phyloP scores from a whole-genome alignment of 257 asterid genomes.

The Perilla frutescens region DNA sequence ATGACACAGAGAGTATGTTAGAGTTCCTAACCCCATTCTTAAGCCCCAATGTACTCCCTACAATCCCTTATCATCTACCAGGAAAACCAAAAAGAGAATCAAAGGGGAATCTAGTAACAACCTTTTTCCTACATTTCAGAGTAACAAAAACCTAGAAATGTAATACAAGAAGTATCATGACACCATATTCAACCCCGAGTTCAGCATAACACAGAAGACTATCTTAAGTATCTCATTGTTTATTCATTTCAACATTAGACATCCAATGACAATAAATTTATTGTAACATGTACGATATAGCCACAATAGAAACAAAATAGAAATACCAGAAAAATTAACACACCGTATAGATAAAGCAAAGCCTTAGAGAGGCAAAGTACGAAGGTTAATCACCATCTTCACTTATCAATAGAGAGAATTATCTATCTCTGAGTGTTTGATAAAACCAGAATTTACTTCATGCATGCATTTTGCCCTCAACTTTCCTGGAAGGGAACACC shows the following conservation, averaged over 20 bases:
- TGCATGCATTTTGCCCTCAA: background rate
- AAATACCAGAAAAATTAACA: background rate
- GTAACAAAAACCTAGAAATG: constrained; percentile 18
- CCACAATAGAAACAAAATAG: background rate
- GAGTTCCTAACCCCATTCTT: background rate
- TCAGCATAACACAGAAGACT: background rate
- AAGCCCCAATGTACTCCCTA: background rate
- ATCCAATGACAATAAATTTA: background rate
- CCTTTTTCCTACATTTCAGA: constrained; percentile 43
- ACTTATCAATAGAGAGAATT: background rate
- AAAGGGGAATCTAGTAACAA: background rate
- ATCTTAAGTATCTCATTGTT: background rate
- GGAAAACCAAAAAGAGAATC: background rate
- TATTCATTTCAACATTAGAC: background rate
- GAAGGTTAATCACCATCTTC: constrained; percentile 3
- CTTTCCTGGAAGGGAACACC: constrained; percentile 9
- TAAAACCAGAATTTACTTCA: background rate
- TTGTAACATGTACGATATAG: background rate
- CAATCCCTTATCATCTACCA: constrained; percentile 10
- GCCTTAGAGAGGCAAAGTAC: background rate
- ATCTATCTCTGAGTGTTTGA: background rate
- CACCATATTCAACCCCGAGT: background rate
- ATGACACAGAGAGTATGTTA: constrained; percentile 20
- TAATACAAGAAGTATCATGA: constrained; percentile 1
- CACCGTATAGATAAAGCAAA: background rate